Evolutionary conservation across 2,329 filamentous ascomycete genomes (phyloP).

Genomic region (Epichloe glyceriae): DNA sequence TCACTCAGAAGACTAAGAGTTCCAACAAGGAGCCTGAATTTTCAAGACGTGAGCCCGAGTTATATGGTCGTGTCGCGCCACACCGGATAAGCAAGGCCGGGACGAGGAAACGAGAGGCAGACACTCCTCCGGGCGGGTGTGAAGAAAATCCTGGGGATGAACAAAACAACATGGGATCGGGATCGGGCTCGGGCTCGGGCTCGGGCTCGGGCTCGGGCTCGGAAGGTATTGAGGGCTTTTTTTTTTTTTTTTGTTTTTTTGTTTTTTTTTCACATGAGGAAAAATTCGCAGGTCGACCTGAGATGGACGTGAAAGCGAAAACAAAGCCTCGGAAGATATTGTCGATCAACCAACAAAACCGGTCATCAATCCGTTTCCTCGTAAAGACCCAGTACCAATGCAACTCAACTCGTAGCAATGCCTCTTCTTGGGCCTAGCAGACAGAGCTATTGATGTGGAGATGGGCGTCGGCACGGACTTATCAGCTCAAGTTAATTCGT

Average conservation of each 20-base stretch:
- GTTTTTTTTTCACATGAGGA: conserved; percentile 1
- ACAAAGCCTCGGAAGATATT: conserved; percentile 2
- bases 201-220: neutral
- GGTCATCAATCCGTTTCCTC: neutral
- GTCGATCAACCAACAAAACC: neutral
- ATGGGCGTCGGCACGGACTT: neutral
- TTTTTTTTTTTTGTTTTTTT: neutral
- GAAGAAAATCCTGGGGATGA: neutral
- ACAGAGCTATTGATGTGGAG: conserved; percentile 2
- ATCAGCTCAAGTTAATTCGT: neutral
- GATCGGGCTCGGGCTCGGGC: neutral
- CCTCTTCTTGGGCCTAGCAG: conserved; percentile 2
- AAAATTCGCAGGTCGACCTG: neutral
- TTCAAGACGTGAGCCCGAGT: neutral
- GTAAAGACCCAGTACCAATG: neutral
- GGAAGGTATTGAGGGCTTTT: too few species aligned
- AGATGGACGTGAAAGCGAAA: neutral
- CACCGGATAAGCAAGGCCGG: neutral
- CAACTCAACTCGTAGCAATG: conserved; percentile 7
- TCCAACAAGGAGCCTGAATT: neutral
- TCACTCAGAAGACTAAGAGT: neutral
- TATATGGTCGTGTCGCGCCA: neutral
- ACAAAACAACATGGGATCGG: conserved; percentile 1
- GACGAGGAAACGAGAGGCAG: neutral
- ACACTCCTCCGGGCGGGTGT: neutral